Conservation (phyloP, 225 moss, liverwort and hornwort species). For the Ulota crispa region DNA sequence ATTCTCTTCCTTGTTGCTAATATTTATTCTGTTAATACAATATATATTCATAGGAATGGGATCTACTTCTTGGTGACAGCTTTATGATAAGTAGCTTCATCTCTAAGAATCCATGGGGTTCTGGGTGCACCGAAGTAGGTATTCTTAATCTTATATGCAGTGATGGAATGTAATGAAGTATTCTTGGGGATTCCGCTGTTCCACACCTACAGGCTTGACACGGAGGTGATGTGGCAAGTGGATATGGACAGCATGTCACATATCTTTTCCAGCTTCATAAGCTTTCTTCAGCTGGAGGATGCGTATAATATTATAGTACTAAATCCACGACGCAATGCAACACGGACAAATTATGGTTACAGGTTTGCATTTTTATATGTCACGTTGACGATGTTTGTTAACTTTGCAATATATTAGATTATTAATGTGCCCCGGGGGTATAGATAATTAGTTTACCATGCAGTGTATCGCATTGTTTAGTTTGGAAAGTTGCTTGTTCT, state of each 20-base stretch:
- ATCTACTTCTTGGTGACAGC: not conserved
- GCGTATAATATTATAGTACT: conserved; percentile 90
- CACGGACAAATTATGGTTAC: conserved; percentile 79
- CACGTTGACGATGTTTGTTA: conserved; percentile 5
- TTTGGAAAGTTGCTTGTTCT: not conserved
- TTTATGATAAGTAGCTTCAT: not conserved
- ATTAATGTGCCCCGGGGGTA: not conserved
- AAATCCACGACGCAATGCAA: conserved; percentile 77
- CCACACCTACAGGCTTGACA: conserved; percentile 44
- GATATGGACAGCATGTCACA: conserved; percentile 83
- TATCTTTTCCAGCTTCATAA: conserved; percentile 79
- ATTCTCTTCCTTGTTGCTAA: not conserved
- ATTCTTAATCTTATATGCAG: not conserved
- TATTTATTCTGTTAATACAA: not conserved
- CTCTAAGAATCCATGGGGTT: conserved; percentile 4
- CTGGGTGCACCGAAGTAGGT: not conserved
- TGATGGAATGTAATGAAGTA: conserved; percentile 1
- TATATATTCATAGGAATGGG: conserved; percentile 4
- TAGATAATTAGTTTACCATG: not conserved
- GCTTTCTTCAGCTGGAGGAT: conserved; percentile 78
- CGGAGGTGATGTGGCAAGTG: conserved; percentile 85
- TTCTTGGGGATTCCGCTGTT: conserved; percentile 15
- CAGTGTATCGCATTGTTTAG: conserved; percentile 1
- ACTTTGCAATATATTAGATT: not conserved
- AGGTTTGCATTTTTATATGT: conserved; percentile 39